Evolutionary conservation across 352 stramenopile genomes (phyloP).

Genomic region (Phytopythium ostracodes): DNA sequence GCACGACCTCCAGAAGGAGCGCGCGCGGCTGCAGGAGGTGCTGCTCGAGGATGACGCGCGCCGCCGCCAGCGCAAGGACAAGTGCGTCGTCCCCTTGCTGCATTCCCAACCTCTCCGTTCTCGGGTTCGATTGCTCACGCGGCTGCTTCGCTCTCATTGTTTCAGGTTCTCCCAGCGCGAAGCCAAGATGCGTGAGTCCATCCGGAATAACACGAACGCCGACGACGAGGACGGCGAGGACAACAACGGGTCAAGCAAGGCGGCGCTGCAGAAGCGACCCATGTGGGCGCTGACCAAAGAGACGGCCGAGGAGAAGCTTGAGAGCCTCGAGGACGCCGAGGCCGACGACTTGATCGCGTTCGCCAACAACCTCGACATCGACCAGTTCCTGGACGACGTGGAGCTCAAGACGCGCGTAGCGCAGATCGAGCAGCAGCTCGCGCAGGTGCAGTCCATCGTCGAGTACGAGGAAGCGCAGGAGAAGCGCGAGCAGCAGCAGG

Average conservation of each 20-base stretch:
- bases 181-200: slow-evolving; percentile 65
- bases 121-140: not conserved
- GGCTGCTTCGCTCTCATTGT: not conserved
- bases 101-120: too few species aligned
- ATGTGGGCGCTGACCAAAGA: slow-evolving; percentile 92
- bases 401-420: slow-evolving; percentile 78
- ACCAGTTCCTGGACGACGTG: slow-evolving; percentile 93
- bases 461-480: slow-evolving; percentile 73
- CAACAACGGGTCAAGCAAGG: slow-evolving; percentile 18
- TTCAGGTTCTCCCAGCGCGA: slow-evolving; percentile 70
- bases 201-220: slow-evolving; percentile 35
- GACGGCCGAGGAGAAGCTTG: slow-evolving; percentile 69
- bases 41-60: slow-evolving; percentile 72
- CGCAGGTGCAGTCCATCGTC: slow-evolving; percentile 84
- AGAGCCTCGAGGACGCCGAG: slow-evolving; percentile 71
- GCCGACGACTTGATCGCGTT: slow-evolving; percentile 93
- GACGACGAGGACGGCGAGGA: slow-evolving; percentile 15
- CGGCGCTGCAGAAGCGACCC: slow-evolving; percentile 39
- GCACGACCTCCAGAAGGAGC: slow-evolving; percentile 90
- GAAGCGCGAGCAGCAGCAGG: slow-evolving; percentile 84
- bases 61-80: slow-evolving; percentile 61
- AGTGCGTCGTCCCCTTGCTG: too few species aligned
- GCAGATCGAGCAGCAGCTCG: slow-evolving; percentile 89
- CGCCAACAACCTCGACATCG: slow-evolving; percentile 91
- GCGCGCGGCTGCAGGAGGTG: slow-evolving; percentile 72